phyloP scores from a whole-genome alignment of 2,329 filamentous ascomycete genomes.

The Didymella pinodella region DNA sequence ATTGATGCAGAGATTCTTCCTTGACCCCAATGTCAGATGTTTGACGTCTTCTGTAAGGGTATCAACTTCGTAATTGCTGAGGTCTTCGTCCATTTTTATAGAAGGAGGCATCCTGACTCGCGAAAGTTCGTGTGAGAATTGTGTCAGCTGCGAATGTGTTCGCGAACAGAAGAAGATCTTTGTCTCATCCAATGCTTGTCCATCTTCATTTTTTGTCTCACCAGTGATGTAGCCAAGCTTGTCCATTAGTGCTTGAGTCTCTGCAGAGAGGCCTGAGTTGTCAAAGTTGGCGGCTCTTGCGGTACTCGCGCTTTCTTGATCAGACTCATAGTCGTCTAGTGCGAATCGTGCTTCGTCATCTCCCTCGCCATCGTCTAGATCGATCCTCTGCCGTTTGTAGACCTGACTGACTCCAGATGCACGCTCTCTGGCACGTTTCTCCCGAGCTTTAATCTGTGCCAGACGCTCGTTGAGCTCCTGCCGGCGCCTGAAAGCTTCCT shows the following conservation, averaged over 20 bases:
- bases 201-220: slow-evolving; percentile 55
- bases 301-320: slow-evolving; percentile 55
- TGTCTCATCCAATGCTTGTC: slow-evolving; percentile 67
- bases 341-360: slow-evolving; percentile 73
- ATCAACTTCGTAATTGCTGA: slow-evolving; percentile 23
- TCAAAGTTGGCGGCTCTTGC: slow-evolving; percentile 34
- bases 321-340: slow-evolving; percentile 77
- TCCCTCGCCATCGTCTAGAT: slow-evolving; percentile 14
- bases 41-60: slow-evolving; percentile 70
- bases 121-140: slow-evolving; percentile 84
- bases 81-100: slow-evolving; percentile 51
- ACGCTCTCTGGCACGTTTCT: slow-evolving; percentile 66
- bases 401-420: slow-evolving; percentile 57
- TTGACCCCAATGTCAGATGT: slow-evolving; percentile 82
- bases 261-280: slow-evolving; percentile 69
- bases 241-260: slow-evolving; percentile 77
- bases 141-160: slow-evolving; percentile 89
- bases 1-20: slow-evolving; percentile 91
- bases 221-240: slow-evolving; percentile 55
- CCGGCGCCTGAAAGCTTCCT: slow-evolving; percentile 71
- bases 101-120: slow-evolving; percentile 80
- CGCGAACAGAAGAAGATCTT: slow-evolving; percentile 94
- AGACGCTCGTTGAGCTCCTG: slow-evolving; percentile 78
- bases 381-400: slow-evolving; percentile 54
- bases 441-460: slow-evolving; percentile 66